Evolutionary conservation across 2,329 filamentous ascomycete species (phyloP).

Genomic region (Xylogone sp.): DNA sequence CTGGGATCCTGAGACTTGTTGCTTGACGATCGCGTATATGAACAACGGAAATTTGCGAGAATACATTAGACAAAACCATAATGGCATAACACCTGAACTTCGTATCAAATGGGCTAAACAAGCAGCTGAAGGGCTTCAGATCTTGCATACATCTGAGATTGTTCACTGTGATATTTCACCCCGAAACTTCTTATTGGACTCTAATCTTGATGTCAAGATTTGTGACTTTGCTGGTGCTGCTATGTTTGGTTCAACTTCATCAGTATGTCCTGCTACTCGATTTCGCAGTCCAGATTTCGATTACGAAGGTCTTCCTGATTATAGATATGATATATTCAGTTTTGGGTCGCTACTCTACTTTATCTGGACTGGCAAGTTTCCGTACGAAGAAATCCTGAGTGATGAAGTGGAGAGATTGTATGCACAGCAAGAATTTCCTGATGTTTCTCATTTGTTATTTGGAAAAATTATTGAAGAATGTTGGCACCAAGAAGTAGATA

Average conservation of each 20-base stretch:
- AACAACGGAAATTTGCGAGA: conserved; percentile 20
- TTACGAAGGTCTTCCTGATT: conserved; percentile 21
- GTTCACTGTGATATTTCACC: conserved; percentile 38
- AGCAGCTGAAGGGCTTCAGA: conserved; percentile 29
- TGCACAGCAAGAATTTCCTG: conserved; percentile 24
- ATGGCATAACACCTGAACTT: conserved; percentile 10
- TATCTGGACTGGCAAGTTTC: conserved; percentile 29
- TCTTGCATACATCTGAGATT: conserved; percentile 32
- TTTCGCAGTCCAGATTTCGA: conserved; percentile 21
- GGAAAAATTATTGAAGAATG: conserved; percentile 26
- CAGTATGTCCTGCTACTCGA: conserved; percentile 17
- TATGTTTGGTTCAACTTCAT: conserved; percentile 19
- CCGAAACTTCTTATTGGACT: conserved; percentile 34
- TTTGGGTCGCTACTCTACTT: conserved; percentile 32
- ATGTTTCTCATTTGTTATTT: conserved; percentile 21
- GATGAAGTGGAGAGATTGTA: conserved; percentile 25
- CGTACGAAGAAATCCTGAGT: conserved; percentile 26
- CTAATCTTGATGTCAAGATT: conserved; percentile 30
- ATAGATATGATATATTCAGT: conserved; percentile 29
- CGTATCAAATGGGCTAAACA: conserved; percentile 29
- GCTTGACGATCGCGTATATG: conserved; percentile 24
- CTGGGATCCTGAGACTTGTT: conserved; percentile 20
- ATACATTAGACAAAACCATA: conserved; percentile 14
- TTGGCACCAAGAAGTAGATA: conserved; percentile 19
- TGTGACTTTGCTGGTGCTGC: conserved; percentile 34